Base-by-base conservation (phyloP, 768 basidiomycete species). In the Leucogyrophana mollusca region DNA sequence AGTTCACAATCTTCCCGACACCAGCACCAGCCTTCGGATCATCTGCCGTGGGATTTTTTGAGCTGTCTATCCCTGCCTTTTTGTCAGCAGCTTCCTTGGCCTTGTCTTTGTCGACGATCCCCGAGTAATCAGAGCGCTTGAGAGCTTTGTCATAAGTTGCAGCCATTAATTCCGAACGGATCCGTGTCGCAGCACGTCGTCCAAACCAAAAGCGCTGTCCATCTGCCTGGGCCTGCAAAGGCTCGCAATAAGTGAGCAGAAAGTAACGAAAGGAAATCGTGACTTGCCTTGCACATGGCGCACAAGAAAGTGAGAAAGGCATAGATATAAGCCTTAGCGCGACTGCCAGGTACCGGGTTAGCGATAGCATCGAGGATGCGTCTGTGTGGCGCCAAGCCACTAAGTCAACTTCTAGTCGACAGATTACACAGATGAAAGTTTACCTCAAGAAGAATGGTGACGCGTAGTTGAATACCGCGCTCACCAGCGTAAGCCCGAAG, bases 111-210 rank as follows among this genome's bases (percentile, higher is more conserved):
- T 80, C 73, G 8, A 88, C 72, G 32, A 90, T 70, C 1, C 92
- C 93, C 0, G 88, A 89, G 49, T 83, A 88, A 59, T 94, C 92
- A 58, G 81, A 85, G 24, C 93, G 71, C 62, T 85, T 87, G 27
- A 95, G 67, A 1, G 91, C 79, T 61, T 96, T 96, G 62, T 92
- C 87, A 57, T 94, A 95, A 43, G 95, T 89, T 2, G 83, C 68
- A 0, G 88, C 83, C 83, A 90, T 93, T 14, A 94, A 76, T 65
- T 89, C 87, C 10, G 78, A 76, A 7, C 88, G 82, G 4, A 90
- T 80, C 18, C 88, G 75, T 1, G 85, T 85, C 0, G 73, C 61
- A 1, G 82, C 89, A n/a, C 90, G 80, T 35, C 93, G 79, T 16
- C 85, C 83, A 45, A 78, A 82, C 88, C 89, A 93, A 10, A 90